Conservation (phyloP, 2,329 filamentous ascomycete species). For the Ramularia endophylla region DNA sequence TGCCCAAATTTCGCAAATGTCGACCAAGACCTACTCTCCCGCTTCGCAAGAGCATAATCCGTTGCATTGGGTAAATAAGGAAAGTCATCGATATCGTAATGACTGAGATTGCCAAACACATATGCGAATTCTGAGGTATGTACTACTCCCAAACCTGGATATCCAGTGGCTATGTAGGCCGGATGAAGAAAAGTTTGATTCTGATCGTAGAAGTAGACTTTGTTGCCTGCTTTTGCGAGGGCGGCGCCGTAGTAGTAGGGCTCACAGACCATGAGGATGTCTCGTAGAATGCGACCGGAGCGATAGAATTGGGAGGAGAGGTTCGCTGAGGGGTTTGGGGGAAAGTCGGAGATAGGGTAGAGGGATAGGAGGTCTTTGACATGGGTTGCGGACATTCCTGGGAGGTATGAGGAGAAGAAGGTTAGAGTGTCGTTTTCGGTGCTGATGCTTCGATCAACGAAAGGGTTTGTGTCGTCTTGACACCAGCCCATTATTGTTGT, state of each 20-base stretch:
- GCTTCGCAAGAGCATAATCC: conserved; percentile 38
- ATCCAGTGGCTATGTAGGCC: conserved; percentile 33
- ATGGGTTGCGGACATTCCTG: too few relatives aligned
- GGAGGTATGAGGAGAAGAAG: too few relatives aligned
- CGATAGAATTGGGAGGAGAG: conserved; percentile 47
- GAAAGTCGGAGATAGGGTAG: conserved; percentile 40
- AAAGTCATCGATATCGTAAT: too few relatives aligned
- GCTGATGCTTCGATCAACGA: too few relatives aligned
- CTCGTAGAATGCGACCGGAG: conserved; percentile 44
- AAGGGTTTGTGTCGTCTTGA: conserved; percentile 38
- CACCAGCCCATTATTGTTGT: conserved; percentile 39
- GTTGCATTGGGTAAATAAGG: too few relatives aligned
- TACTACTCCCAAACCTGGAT: conserved; percentile 41
- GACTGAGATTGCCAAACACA: too few relatives aligned
- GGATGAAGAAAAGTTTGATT: conserved; percentile 51
- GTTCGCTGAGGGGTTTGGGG: conserved; percentile 30
- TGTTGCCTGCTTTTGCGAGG: conserved; percentile 34
- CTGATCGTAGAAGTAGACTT: conserved; percentile 47
- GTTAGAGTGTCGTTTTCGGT: too few relatives aligned
- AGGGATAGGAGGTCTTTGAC: conserved; percentile 27
- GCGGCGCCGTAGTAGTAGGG: conserved; percentile 40
- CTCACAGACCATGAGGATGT: conserved; percentile 48
- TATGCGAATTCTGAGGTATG: conserved; percentile 52
- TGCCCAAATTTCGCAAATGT: conserved; percentile 40
- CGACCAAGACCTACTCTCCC: conserved; percentile 44